Evolutionary conservation across 2,329 filamentous ascomycete genomes (phyloP).

Genomic region (Phialophora verrucosa): DNA sequence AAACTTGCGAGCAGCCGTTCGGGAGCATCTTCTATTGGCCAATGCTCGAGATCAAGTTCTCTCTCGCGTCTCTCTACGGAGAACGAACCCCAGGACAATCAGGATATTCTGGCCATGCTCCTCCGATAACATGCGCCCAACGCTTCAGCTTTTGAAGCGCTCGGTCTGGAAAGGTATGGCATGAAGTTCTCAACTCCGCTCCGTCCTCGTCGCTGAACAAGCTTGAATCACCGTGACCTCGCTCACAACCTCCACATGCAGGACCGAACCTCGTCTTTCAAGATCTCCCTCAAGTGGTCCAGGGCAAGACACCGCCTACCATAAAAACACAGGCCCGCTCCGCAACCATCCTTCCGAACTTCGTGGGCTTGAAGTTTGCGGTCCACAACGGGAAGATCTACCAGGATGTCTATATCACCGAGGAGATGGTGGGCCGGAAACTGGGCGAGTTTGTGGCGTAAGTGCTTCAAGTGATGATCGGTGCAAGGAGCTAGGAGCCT

Average conservation of each 20-base stretch:
- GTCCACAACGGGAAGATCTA: constrained; percentile 92
- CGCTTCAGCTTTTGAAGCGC: constrained; percentile 70
- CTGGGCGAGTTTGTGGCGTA: constrained; percentile 90
- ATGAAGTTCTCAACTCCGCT: not conserved
- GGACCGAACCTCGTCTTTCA: constrained; percentile 47
- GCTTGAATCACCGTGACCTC: constrained; percentile 33
- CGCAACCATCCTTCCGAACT: constrained; percentile 89
- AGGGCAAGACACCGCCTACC: constrained; percentile 64
- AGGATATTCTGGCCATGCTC: constrained; percentile 23
- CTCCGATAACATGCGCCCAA: constrained; percentile 66
- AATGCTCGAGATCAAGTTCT: constrained; percentile 10
- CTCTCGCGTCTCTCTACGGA: not conserved
- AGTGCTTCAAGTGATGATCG: constrained; percentile 47
- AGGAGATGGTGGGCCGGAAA: constrained; percentile 96
- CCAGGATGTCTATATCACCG: constrained; percentile 79
- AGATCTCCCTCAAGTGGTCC: constrained; percentile 56
- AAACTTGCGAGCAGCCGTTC: constrained; percentile 8
- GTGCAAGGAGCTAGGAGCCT: not conserved
- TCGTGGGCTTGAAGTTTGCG: constrained; percentile 87
- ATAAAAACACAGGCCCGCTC: constrained; percentile 86
- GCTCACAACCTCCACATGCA: constrained; percentile 15
- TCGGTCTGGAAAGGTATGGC: constrained; percentile 84
- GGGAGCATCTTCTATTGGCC: constrained; percentile 12
- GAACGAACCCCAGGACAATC: not conserved
- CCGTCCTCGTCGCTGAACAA: not conserved